A percentile compares a stretch with the other conserved stretches of the same genome.
Conservation (phyloP, 257 asterid species). For the Voacanga thouarsii region DNA sequence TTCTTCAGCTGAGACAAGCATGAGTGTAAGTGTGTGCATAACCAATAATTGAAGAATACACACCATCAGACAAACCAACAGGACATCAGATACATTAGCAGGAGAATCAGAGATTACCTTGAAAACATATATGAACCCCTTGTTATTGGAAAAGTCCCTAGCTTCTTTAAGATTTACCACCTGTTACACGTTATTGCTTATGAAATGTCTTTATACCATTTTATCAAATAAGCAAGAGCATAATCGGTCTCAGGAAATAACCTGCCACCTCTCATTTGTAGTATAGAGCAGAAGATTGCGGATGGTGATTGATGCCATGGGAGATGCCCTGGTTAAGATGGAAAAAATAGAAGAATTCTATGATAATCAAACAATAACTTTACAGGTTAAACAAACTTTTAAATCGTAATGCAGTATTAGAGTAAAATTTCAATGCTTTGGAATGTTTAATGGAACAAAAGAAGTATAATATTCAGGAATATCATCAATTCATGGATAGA, state of each 20-base stretch:
- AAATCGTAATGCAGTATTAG: neutral
- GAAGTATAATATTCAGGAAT: neutral
- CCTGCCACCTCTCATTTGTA: conserved; percentile 96
- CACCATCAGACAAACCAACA: conserved; percentile 13
- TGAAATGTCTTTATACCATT: conserved; percentile 24
- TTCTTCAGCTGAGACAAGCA: neutral
- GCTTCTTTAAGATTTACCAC: conserved; percentile 97
- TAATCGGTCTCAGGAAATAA: conserved; percentile 28
- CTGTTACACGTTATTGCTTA: conserved; percentile 40
- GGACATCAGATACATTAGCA: conserved; percentile 9
- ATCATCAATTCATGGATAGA: neutral
- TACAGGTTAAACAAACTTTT: conserved; percentile 15
- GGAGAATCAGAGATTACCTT: conserved; percentile 49
- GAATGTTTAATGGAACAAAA: neutral
- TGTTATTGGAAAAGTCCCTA: conserved; percentile 84
- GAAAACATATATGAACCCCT: conserved; percentile 90
- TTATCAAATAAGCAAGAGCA: conserved; percentile 12
- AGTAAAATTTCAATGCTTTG: conserved; percentile 1
- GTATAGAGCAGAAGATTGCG: conserved; percentile 87
- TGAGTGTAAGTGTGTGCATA: neutral
- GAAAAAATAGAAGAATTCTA: conserved; percentile 11
- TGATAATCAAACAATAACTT: conserved; percentile 5
- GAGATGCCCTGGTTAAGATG: conserved; percentile 80
- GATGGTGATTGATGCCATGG: conserved; percentile 96
- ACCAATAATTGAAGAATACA: neutral